These are phyloP conservation scores for Betula pendula DNA, from an alignment of 306 rosid species.

Conservation along the genomic window DNA sequence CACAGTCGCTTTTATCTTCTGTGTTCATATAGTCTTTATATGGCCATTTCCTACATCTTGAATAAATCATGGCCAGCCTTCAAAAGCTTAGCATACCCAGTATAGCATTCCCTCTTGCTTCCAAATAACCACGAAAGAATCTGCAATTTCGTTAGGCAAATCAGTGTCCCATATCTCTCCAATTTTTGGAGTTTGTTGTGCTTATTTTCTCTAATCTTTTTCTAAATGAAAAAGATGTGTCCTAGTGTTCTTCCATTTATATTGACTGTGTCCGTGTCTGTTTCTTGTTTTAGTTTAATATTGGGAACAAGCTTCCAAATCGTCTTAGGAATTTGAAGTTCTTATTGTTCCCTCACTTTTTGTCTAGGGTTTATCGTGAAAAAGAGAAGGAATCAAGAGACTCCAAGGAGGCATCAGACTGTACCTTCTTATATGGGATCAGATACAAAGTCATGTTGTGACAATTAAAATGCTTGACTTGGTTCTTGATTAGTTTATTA, in stretches of 20 bases:
- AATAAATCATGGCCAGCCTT: conserved; percentile 78
- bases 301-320: conserved; percentile 52
- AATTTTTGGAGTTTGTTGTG: conserved; percentile 50
- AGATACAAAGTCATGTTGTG: conserved; percentile 58
- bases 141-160: conserved; percentile 53
- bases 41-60: conserved; percentile 73
- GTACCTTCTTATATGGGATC: conserved; percentile 41
- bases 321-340: conserved; percentile 38
- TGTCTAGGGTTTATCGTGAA: conserved; percentile 44
- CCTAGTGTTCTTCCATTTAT: conserved; percentile 36
- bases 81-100: conserved; percentile 66
- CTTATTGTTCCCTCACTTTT: conserved; percentile 49
- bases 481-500: conserved; percentile 59
- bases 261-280: conserved; percentile 46
- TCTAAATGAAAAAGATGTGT: conserved; percentile 38
- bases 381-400: conserved; percentile 54
- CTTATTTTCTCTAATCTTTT: conserved; percentile 52
- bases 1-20: conserved; percentile 57
- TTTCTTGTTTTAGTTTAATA: conserved; percentile 42
- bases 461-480: conserved; percentile 62
- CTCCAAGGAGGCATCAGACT: conserved; percentile 66
- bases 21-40: conserved; percentile 68
- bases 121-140: conserved; percentile 71
- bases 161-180: conserved; percentile 49
- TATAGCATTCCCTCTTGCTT: conserved; percentile 60